A percentile compares a stretch with the other conserved stretches of the same genome.
These are phyloP conservation scores for Mollisiaceae sp. DNA, from an alignment of 2,329 filamentous ascomycete species.

Conservation along the genomic window DNA sequence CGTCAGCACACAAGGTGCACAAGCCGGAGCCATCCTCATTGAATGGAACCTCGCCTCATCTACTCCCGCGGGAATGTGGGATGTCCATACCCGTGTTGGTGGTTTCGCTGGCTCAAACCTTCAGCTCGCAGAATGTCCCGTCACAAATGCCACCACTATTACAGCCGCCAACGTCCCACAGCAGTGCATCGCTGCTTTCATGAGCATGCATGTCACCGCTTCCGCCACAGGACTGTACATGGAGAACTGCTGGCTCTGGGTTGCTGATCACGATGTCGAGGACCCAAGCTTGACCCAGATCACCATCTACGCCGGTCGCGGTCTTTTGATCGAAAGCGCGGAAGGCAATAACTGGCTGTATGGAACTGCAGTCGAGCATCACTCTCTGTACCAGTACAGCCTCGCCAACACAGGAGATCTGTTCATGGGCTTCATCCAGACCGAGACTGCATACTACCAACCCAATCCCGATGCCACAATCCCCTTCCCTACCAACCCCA, in stretches of 20 bases:
- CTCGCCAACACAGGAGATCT: constrained; percentile 45
- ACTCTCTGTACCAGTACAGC: constrained; percentile 58
- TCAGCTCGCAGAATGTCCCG: constrained; percentile 47
- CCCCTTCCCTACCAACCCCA: constrained; percentile 6
- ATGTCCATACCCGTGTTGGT: constrained; percentile 43
- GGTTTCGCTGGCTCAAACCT: constrained; percentile 48
- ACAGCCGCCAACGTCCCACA: constrained; percentile 38
- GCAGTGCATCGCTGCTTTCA: constrained; percentile 43
- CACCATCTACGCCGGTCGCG: constrained; percentile 57
- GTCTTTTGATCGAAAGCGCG: constrained; percentile 52
- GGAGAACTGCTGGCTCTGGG: constrained; percentile 56
- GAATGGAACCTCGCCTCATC: constrained; percentile 65
- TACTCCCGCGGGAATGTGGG: constrained; percentile 61
- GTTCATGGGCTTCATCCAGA: constrained; percentile 36
- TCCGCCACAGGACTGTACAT: constrained; percentile 51
- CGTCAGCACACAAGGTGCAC: constrained; percentile 61
- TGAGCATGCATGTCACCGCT: constrained; percentile 43
- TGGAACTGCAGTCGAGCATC: constrained; percentile 54
- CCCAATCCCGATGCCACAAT: constrained; percentile 20
- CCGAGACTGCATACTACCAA: constrained; percentile 36
- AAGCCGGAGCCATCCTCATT: constrained; percentile 65
- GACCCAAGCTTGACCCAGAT: constrained; percentile 53
- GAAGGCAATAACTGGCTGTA: constrained; percentile 54
- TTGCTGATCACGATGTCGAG: constrained; percentile 51
- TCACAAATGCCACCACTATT: constrained; percentile 52